A percentile compares a stretch with the other conserved stretches of the same genome.
Evolutionary conservation across 1,139 yeast genomes (phyloP).

Genomic region (Taphrina confusa): DNA sequence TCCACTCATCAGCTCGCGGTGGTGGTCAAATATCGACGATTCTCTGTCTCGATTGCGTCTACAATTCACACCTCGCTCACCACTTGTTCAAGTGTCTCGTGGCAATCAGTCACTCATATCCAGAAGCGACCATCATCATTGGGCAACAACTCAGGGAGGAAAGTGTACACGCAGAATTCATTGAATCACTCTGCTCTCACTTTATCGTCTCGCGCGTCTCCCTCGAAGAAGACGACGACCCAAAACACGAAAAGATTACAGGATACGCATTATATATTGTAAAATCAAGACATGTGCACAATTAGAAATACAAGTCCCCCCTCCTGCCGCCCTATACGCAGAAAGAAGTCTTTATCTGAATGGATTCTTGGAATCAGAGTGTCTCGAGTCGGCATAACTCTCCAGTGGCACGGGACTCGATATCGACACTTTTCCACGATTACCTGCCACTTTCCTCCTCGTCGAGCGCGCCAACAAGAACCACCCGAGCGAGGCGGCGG

Average conservation of each 20-base stretch:
- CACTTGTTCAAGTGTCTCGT: slow-evolving; percentile 1
- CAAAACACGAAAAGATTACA: background rate
- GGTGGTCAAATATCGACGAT: background rate
- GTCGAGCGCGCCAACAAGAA: background rate
- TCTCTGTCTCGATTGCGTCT: slow-evolving; percentile 27
- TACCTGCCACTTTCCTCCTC: background rate
- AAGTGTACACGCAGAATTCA: slow-evolving; percentile 21
- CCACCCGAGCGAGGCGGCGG: slow-evolving; percentile 10
- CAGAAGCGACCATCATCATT: slow-evolving; percentile 5
- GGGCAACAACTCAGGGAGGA: slow-evolving; percentile 30
- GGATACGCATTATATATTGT: slow-evolving; percentile 25
- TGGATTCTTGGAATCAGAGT: slow-evolving; percentile 8
- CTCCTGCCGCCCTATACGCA: no score
- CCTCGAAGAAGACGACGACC: no score
- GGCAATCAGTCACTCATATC: background rate
- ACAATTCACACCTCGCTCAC: slow-evolving; percentile 12
- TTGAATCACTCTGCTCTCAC: background rate
- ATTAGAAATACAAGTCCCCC: background rate
- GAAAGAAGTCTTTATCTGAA: background rate
- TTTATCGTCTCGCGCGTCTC: slow-evolving; percentile 14
- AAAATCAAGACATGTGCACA: background rate
- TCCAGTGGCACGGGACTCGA: slow-evolving; percentile 21
- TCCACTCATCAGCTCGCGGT: background rate
- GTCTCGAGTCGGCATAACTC: background rate
- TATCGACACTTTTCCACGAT: slow-evolving; percentile 14